These are phyloP conservation scores for Rhodotorula taiwanensis DNA, from an alignment of 768 basidiomycete genomes.

Conservation along the genomic window DNA sequence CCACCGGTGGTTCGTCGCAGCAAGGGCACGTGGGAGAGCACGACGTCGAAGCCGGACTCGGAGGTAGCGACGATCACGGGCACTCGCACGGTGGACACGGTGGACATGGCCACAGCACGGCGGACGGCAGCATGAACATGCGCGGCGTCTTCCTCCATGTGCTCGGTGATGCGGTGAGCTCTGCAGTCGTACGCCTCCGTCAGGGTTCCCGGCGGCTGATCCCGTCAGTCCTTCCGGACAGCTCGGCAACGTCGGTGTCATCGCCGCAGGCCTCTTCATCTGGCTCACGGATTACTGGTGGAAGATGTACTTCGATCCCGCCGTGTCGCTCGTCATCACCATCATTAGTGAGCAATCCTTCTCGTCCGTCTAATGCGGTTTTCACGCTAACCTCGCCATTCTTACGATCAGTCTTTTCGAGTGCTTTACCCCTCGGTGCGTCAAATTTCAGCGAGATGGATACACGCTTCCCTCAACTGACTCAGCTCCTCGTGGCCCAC, in stretches of 20 bases:
- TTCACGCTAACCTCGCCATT: no score
- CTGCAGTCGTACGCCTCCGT: no score
- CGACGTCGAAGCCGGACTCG: background rate
- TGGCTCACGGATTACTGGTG: slow-evolving; percentile 78
- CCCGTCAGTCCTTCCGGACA: slow-evolving; percentile 13
- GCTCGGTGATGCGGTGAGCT: slow-evolving; percentile 74
- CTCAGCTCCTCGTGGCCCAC: slow-evolving; percentile 4
- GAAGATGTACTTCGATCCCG: slow-evolving; percentile 87
- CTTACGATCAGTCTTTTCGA: slow-evolving; percentile 65
- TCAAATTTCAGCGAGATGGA: no score
- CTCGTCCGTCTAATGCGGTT: no score
- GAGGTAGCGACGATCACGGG: background rate
- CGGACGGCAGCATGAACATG: slow-evolving; percentile 88
- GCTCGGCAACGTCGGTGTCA: slow-evolving; percentile 95
- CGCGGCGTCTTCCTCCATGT: slow-evolving; percentile 90
- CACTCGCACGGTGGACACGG: slow-evolving; percentile 7
- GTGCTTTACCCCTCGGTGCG: slow-evolving; percentile 68
- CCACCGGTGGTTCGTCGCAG: background rate
- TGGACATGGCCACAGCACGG: slow-evolving; percentile 40
- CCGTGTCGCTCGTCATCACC: slow-evolving; percentile 89
- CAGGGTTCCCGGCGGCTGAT: no score
- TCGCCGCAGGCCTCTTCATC: slow-evolving; percentile 87
- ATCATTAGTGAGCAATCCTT: slow-evolving; percentile 54
- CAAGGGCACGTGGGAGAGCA: background rate
- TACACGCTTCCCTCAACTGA: no score